Conservation (phyloP, 1,284 basidiomycete genomes). For the Cryptococcus sp. region DNA sequence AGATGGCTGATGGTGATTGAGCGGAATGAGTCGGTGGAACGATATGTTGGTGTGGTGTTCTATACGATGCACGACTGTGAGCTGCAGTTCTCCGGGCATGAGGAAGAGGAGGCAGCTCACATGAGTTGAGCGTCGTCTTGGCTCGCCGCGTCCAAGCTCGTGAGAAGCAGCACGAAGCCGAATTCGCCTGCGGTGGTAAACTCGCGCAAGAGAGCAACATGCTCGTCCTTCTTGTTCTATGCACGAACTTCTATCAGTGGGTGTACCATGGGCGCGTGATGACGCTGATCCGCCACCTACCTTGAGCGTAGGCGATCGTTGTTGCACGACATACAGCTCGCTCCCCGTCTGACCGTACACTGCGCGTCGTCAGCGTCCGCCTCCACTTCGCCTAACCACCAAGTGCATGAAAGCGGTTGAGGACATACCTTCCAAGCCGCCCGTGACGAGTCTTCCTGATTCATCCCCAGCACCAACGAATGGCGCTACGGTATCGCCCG, state of each 20-base stretch:
- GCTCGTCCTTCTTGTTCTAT: constrained; percentile 69
- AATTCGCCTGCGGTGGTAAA: constrained; percentile 61
- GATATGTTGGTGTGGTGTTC: constrained; percentile 29
- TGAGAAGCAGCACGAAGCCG: constrained; percentile 63
- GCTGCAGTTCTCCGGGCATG: background rate
- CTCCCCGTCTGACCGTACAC: constrained; percentile 64
- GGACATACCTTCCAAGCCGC: constrained; percentile 70
- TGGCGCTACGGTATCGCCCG: constrained; percentile 65
- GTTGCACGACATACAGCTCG: constrained; percentile 66
- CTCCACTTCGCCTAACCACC: background rate
- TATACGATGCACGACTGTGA: constrained; percentile 5
- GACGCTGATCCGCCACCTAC: constrained; percentile 48
- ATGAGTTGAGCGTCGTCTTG: constrained; percentile 73
- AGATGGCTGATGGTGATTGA: constrained; percentile 1
- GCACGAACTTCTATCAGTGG: constrained; percentile 1
- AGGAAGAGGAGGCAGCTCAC: constrained; percentile 56
- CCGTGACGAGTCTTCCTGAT: constrained; percentile 62
- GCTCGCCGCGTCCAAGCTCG: constrained; percentile 71
- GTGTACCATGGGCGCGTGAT: constrained; percentile 7
- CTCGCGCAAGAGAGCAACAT: constrained; percentile 61
- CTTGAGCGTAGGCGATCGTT: constrained; percentile 73
- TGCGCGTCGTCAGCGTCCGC: constrained; percentile 40
- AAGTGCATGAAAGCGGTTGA: background rate
- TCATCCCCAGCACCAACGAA: constrained; percentile 68
- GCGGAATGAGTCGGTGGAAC: constrained; percentile 17